Evolutionary conservation across 2,329 filamentous ascomycete species (phyloP), one percentile per base, ranked within the genome.

Genomic region (Dactylellina drechsleri): DNA sequence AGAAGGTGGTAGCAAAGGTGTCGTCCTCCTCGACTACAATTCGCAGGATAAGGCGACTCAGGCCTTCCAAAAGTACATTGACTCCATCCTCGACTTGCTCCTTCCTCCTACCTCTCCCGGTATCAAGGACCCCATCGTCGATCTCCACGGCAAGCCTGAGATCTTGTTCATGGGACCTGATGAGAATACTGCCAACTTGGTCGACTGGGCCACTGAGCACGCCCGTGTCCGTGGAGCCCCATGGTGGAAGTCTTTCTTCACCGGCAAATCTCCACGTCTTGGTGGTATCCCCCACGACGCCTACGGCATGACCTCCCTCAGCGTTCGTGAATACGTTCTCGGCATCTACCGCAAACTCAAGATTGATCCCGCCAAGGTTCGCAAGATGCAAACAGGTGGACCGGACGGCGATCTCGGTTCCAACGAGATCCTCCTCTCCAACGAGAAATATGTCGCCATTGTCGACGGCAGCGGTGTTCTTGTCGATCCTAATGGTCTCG

Each of bases 231-330:
- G 95, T 79, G 93, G 93, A 53, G 95, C 95, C 3, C 92, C 93
- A 28, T 99, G 94, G 92, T 99, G 95, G 95, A 99, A 99, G 86
- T 99, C 95, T 0, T 99, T 99, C 88, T 99, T 99, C 86, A 99
- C 95, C 1, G 95, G 95, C 80, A 99, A 99, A 87, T 97, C 92
- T 79, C 95, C 93, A 62, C 95, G 91, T 83, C 87, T 99, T 13
- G 95, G 95, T 77, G 95, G 95, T 81, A 99, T 99, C 79, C 95
- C 95, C 43, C 95, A 99, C 83, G 95, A 99, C 82, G 84, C 86
- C 47, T 99, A 99, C 81, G 95, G 95, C 80, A 99, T 99, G 95
- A 99, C 95, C 0, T 98, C 95, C 0, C 84, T 98, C 68, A 97
- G 93, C 4, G 94, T 99, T 58, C 92, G 95, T 53, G 92, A 99